These are phyloP conservation scores for Dipodascopsis uninucleata DNA, from an alignment of 805 yeast genomes.

Conservation along the genomic window DNA sequence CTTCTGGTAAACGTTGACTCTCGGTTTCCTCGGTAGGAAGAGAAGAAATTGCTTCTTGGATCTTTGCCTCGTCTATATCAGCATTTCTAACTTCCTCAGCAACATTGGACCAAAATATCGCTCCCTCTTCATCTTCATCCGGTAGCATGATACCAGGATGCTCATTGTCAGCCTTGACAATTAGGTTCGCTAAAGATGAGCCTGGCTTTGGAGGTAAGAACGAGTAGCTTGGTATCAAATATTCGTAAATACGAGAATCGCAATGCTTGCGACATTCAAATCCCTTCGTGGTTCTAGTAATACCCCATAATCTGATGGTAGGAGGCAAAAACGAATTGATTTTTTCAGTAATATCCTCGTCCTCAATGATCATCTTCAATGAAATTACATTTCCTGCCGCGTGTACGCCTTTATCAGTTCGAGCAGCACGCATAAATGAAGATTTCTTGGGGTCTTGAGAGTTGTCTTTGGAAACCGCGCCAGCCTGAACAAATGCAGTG, in stretches of 20 bases:
- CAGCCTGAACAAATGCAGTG: constrained; percentile 77
- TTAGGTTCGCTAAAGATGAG: constrained; percentile 49
- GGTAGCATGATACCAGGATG: constrained; percentile 8
- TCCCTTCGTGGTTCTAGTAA: constrained; percentile 78
- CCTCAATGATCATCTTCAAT: constrained; percentile 78
- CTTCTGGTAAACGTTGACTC: constrained; percentile 33
- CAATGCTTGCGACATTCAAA: constrained; percentile 96
- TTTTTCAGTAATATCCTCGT: constrained; percentile 64
- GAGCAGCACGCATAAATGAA: constrained; percentile 60
- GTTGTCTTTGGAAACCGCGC: constrained; percentile 83
- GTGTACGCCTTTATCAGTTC: constrained; percentile 95
- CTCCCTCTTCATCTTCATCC: constrained; percentile 17
- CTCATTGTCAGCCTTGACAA: constrained; percentile 4
- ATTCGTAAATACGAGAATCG: constrained; percentile 92
- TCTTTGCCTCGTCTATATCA: constrained; percentile 22
- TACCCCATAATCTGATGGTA: constrained; percentile 90
- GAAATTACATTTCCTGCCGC: constrained; percentile 94
- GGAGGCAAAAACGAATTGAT: constrained; percentile 76
- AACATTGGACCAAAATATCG: constrained; percentile 14
- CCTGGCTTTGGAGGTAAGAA: constrained; percentile 86
- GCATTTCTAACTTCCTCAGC: constrained; percentile 5
- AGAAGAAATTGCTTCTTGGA: constrained; percentile 28
- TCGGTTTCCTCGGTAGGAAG: constrained; percentile 39
- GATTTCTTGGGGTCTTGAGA: constrained; percentile 82
- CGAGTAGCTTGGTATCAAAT: constrained; percentile 85